Conservation (phyloP, 1,139 yeast species). For the Kazachstania sp. region DNA sequence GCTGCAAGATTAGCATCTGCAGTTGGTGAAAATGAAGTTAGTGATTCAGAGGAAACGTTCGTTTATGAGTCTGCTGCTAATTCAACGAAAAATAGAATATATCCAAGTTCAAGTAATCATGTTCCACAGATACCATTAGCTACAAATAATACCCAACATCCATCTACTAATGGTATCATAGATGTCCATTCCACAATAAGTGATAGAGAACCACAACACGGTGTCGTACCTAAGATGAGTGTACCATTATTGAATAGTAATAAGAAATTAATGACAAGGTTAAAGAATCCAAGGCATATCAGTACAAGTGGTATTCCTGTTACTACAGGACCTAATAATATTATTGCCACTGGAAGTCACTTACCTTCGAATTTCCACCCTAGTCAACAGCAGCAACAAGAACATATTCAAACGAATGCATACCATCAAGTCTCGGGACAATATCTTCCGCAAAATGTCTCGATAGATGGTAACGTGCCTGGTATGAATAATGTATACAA, state of each 20-base stretch:
- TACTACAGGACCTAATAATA: slow-evolving; percentile 1
- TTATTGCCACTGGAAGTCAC: not conserved
- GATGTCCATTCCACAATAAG: not conserved
- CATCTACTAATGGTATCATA: slow-evolving; percentile 9
- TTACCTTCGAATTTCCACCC: not conserved
- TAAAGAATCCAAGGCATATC: slow-evolving; percentile 28
- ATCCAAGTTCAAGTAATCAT: slow-evolving; percentile 21
- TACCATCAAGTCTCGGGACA: slow-evolving; percentile 1
- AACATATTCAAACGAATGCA: not conserved
- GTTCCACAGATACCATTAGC: not conserved
- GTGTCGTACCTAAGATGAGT: slow-evolving; percentile 28
- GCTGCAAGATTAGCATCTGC: slow-evolving; percentile 94
- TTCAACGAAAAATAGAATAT: slow-evolving; percentile 33
- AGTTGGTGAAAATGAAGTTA: slow-evolving; percentile 77
- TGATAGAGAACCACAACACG: slow-evolving; percentile 11
- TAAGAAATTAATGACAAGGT: slow-evolving; percentile 25
- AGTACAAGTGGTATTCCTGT: slow-evolving; percentile 28
- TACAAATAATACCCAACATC: not conserved
- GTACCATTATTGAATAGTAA: slow-evolving; percentile 27
- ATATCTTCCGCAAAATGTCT: slow-evolving; percentile 5
- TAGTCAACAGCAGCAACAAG: not conserved
- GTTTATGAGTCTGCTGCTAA: slow-evolving; percentile 60
- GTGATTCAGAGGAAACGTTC: slow-evolving; percentile 89
- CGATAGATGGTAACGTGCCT: slow-evolving; percentile 4
- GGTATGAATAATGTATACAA: slow-evolving; percentile 6